phyloP scores from a whole-genome alignment of 768 basidiomycete species.

The Suillus occidentalis region DNA sequence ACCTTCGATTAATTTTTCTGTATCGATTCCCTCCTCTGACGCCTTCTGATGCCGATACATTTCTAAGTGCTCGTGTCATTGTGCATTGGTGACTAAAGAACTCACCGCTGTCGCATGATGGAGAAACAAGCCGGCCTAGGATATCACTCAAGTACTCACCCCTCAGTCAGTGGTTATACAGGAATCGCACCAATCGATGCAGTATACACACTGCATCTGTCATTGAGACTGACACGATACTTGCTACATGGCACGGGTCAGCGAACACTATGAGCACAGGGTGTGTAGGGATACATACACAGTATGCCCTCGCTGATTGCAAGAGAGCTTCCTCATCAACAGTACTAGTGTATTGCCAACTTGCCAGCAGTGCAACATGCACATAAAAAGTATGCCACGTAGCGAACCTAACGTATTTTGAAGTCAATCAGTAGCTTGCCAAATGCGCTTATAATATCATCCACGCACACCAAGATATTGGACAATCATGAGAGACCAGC shows the following conservation, averaged over 20 bases:
- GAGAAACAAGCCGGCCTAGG: neutral
- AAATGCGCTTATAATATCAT: neutral
- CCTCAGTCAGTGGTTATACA: neutral
- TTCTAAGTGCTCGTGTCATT: too few species aligned
- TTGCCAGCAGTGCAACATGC: neutral
- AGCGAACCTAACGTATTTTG: neutral
- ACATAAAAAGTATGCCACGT: neutral
- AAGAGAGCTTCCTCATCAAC: neutral
- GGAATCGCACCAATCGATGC: neutral
- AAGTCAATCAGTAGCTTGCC: neutral
- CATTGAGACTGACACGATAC: neutral
- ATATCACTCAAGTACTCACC: slow-evolving; percentile 1
- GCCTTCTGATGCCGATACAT: too few species aligned
- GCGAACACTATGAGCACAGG: neutral
- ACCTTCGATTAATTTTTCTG: too few species aligned
- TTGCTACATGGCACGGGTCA: neutral
- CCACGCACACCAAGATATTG: neutral
- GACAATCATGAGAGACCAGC: neutral
- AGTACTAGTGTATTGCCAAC: neutral
- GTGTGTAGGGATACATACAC: neutral
- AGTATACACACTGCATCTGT: neutral
- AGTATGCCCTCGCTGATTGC: neutral
- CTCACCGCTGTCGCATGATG: neutral
- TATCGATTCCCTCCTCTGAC: too few species aligned
- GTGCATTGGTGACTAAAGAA: neutral